Evolutionary conservation across 2,329 filamentous ascomycete genomes (phyloP).

Genomic region (Zasmidium cellare): DNA sequence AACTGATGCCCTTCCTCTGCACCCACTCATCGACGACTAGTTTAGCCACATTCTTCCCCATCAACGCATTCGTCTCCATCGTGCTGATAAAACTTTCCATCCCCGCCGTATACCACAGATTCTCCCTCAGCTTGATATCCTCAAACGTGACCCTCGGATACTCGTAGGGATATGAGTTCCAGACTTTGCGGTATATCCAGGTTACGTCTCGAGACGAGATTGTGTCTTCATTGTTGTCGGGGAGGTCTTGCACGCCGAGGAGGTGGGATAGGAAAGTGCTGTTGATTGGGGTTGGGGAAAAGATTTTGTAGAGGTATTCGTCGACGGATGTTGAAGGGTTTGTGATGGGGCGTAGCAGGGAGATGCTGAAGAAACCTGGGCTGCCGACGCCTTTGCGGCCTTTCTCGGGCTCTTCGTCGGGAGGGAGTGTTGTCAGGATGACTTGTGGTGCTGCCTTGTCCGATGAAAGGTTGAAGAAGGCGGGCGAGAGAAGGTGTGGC

Average conservation of each 20-base stretch:
- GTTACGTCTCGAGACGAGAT: constrained; percentile 55
- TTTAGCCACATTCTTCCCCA: constrained; percentile 81
- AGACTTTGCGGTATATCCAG: constrained; percentile 76
- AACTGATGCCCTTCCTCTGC: not conserved
- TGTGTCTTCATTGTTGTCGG: constrained; percentile 25
- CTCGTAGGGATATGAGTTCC: constrained; percentile 82
- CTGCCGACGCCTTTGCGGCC: constrained; percentile 64
- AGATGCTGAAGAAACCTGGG: constrained; percentile 83
- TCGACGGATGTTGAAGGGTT: constrained; percentile 45
- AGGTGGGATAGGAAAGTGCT: constrained; percentile 50
- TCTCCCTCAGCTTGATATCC: constrained; percentile 66
- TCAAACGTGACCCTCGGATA: constrained; percentile 87
- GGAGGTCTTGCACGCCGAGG: constrained; percentile 38
- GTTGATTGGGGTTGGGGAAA: constrained; percentile 56
- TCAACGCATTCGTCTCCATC: constrained; percentile 93
- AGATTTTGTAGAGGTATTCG: constrained; percentile 68
- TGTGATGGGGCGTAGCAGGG: constrained; percentile 63
- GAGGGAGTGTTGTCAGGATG: constrained; percentile 78
- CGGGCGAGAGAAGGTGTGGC: constrained; percentile 67
- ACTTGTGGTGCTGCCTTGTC: constrained; percentile 65
- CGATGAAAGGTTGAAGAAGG: constrained; percentile 68
- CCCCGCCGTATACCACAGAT: constrained; percentile 65
- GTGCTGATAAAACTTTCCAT: constrained; percentile 95
- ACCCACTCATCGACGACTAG: constrained; percentile 59
- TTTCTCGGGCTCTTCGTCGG: constrained; percentile 52